Base-by-base conservation (phyloP, 1,284 basidiomycete genomes). In the Cryptococcus wingfieldii region DNA sequence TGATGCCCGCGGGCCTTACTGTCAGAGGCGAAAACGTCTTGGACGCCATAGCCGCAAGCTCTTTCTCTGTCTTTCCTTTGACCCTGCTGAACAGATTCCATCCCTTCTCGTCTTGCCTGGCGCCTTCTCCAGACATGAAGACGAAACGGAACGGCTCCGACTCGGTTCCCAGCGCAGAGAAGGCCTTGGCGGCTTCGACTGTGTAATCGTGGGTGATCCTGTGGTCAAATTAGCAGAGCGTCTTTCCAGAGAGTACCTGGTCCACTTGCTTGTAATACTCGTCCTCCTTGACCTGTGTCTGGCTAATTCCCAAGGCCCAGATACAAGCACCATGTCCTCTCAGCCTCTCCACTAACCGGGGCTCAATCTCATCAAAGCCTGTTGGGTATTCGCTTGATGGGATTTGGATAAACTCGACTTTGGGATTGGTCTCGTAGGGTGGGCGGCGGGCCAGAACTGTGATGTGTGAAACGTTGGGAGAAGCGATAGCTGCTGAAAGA, bases 131-230 rank as follows among this genome's bases (percentile, higher is more conserved):
- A 25, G 61, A 63, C 18, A 70, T 58, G 55, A 55, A 68, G 43
- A 70, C 56, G 60, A 69, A 70, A 28, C 55, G 54, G 63, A 70
- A 67, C 16, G 67, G 68, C 25, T 50, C 37, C 7, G 31, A 34
- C 0, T 47, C 16, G 1, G 61, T 63, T 37, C 64, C 67, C n/a
- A 70, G 59, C 4, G 54, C 19, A 23, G 47, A 27, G 43, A 68
- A 64, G 7, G 64, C 64, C 9, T 46, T 46, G 14, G 60, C 64
- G 5, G 60, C 56, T n/a, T 46, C 53, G 2, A 65, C n/a, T 25
- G 64, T 43, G 53, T 69, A 70, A 47, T 67, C 64, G 50, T 67
- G 58, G 14, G 68, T 70, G 56, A 70, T 69, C 19, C 65, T 68
- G 28, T 27, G 3, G 3, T 34, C 0, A 5, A 10, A 10, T 34